Evolutionary conservation across 768 basidiomycete genomes (phyloP).

Genomic region (Hydnomerulius pinastri): DNA sequence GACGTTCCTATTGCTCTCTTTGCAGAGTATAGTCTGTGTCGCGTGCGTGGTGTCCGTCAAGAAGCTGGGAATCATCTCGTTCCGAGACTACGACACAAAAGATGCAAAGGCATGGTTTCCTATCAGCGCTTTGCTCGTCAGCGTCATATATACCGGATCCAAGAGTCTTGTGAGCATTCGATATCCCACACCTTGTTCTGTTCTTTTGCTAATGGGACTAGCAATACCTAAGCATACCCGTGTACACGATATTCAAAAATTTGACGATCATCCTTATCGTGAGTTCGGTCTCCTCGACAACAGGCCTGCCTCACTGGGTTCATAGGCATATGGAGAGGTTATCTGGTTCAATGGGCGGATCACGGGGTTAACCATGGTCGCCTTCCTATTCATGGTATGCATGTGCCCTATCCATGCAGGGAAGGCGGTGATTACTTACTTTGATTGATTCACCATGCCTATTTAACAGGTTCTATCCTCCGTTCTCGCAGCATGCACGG

Average conservation of each 20-base stretch:
- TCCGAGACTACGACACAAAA: conserved; percentile 77
- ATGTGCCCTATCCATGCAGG: background rate
- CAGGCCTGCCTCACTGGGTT: conserved; percentile 4
- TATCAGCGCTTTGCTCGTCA: conserved; percentile 87
- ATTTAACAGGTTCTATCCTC: conserved; percentile 79
- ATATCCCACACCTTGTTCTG: background rate
- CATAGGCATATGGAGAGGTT: conserved; percentile 94
- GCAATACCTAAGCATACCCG: conserved; percentile 97
- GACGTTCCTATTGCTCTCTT: conserved; percentile 92
- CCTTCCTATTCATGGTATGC: conserved; percentile 90
- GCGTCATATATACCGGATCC: conserved; percentile 96
- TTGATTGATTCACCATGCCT: background rate
- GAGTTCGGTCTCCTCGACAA: conserved; percentile 28
- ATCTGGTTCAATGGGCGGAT: conserved; percentile 94
- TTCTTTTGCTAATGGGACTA: conserved; percentile 33
- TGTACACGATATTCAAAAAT: conserved; percentile 99
- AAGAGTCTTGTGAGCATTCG: conserved; percentile 84
- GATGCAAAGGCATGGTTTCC: conserved; percentile 96
- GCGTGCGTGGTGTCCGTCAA: conserved; percentile 75
- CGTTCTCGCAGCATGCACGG: conserved; percentile 95
- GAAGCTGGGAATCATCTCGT: conserved; percentile 74
- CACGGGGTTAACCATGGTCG: conserved; percentile 82
- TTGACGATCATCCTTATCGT: conserved; percentile 98
- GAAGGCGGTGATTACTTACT: background rate
- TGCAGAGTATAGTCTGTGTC: conserved; percentile 89